These are phyloP conservation scores for Chytriomyces sp. DNA, from an alignment of 192 early-diverging fungal genomes.

Conservation along the genomic window DNA sequence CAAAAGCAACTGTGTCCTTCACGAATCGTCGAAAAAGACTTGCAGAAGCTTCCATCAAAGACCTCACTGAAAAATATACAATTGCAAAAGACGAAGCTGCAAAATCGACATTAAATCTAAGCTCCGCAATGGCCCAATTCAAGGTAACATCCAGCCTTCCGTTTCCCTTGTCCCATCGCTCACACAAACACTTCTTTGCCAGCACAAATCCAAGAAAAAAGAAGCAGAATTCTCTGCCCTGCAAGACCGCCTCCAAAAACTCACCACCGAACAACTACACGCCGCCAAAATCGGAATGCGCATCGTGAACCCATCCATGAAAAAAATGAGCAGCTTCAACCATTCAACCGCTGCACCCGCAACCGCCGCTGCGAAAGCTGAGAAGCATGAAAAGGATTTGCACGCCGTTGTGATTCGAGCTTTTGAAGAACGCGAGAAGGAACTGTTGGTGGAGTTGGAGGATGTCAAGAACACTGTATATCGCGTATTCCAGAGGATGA, in stretches of 20 bases:
- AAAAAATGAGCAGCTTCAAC: neutral
- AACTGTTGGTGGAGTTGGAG: slow-evolving; percentile 11
- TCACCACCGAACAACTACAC: slow-evolving; percentile 18
- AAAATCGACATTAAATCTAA: slow-evolving; percentile 3
- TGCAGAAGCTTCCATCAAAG: slow-evolving; percentile 11
- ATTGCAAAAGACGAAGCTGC: slow-evolving; percentile 26
- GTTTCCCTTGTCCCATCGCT: no score
- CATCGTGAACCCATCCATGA: slow-evolving; percentile 19
- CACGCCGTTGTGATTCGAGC: neutral
- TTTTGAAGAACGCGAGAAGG: slow-evolving; percentile 28
- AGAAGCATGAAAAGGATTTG: slow-evolving; percentile 19
- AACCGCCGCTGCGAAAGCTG: neutral
- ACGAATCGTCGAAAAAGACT: neutral
- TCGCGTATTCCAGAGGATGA: neutral
- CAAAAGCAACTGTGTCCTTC: neutral
- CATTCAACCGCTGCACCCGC: neutral
- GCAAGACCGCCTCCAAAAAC: slow-evolving; percentile 23
- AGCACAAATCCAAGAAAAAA: neutral
- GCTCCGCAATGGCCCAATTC: slow-evolving; percentile 10
- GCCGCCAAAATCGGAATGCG: slow-evolving; percentile 25
- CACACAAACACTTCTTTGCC: no score
- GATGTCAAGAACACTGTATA: slow-evolving; percentile 8
- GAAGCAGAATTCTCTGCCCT: slow-evolving; percentile 7
- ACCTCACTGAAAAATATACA: slow-evolving; percentile 8
- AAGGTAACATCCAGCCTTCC: no score